Conservation (phyloP, 2,329 filamentous ascomycete species). For the Pezicula radicicola region DNA sequence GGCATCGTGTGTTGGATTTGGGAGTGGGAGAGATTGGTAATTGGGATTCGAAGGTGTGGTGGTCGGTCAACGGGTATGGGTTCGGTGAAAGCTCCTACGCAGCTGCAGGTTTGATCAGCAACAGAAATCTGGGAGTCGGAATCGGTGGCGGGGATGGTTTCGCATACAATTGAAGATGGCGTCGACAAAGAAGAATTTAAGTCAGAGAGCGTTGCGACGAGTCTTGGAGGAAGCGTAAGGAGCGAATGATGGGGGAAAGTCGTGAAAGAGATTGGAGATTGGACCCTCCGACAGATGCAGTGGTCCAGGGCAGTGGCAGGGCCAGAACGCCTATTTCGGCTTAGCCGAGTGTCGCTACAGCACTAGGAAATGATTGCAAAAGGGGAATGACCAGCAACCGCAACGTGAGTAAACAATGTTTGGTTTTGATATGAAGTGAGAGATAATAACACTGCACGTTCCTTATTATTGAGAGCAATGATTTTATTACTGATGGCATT, state of each 20-base stretch:
- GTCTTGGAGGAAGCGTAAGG: neutral
- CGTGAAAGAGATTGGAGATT: neutral
- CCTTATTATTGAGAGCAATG: too few species aligned
- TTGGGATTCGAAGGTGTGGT: neutral
- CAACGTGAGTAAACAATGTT: too few species aligned
- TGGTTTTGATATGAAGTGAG: too few species aligned
- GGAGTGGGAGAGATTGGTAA: constrained; percentile 3
- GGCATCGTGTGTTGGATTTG: constrained; percentile 37
- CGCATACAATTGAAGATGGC: neutral
- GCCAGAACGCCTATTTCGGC: neutral
- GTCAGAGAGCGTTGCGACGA: neutral
- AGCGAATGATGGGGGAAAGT: neutral
- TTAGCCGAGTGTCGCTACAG: neutral
- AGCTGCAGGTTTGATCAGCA: neutral
- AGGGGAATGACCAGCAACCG: too few species aligned
- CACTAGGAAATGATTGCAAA: neutral
- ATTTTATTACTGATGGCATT: too few species aligned
- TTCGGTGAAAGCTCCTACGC: neutral
- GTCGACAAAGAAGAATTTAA: neutral
- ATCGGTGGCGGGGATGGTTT: too few species aligned
- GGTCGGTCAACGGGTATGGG: neutral
- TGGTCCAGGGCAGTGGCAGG: neutral
- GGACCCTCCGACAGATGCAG: neutral
- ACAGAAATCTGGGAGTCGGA: neutral
- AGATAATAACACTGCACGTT: too few species aligned